These are phyloP conservation scores for Austroboletus eburneus DNA, from an alignment of 768 basidiomycete species.

Conservation along the genomic window DNA sequence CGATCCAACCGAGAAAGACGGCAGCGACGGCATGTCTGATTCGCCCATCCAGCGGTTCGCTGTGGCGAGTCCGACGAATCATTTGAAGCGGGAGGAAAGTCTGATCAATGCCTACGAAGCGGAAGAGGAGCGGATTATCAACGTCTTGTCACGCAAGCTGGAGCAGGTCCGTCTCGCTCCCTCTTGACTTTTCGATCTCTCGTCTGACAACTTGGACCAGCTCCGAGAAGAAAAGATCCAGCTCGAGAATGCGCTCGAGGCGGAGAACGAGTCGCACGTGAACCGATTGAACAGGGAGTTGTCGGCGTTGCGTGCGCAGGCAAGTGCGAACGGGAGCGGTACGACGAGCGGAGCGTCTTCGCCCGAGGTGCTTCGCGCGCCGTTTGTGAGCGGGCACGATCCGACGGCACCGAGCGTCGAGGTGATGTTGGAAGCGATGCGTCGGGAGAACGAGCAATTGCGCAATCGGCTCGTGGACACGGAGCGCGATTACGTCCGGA, in stretches of 20 bases:
- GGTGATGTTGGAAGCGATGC: constrained; percentile 70
- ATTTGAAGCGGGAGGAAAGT: constrained; percentile 54
- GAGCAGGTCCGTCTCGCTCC: constrained; percentile 54
- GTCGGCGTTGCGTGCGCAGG: constrained; percentile 56
- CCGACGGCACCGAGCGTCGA: constrained; percentile 42
- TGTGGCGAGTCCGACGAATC: constrained; percentile 47
- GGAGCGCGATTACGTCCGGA: constrained; percentile 72
- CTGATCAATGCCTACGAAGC: constrained; percentile 88
- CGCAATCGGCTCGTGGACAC: constrained; percentile 63
- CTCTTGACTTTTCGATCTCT: not conserved
- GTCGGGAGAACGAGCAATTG: constrained; percentile 75
- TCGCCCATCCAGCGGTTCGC: constrained; percentile 59
- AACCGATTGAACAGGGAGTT: constrained; percentile 72
- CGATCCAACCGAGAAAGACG: not conserved
- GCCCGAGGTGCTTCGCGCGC: not conserved
- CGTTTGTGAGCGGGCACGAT: constrained; percentile 13
- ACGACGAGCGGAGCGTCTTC: not conserved
- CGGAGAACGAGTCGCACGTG: constrained; percentile 83
- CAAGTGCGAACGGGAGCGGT: constrained; percentile 26
- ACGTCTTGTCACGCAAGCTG: constrained; percentile 75
- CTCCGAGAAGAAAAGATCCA: constrained; percentile 82
- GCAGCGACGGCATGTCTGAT: constrained; percentile 22
- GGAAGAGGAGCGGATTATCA: constrained; percentile 86
- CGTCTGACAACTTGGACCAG: constrained; percentile 33
- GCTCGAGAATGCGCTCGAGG: constrained; percentile 77